Base-by-base conservation (phyloP, 2,329 filamentous ascomycete genomes). In the Botrytis cinerea region DNA sequence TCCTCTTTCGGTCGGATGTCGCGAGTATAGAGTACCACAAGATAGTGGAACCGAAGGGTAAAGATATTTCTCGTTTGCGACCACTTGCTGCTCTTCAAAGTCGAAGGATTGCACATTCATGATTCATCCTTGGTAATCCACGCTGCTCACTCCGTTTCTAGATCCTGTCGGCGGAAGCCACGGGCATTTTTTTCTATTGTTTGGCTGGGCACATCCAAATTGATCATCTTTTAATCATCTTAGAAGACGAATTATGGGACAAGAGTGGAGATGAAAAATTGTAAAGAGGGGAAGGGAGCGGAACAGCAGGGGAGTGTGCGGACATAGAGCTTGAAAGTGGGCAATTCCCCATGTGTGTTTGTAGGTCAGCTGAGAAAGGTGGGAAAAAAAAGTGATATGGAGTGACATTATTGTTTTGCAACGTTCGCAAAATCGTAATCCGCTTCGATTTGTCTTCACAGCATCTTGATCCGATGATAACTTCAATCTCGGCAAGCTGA, bases 181-280 rank as follows among this genome's bases (percentile, higher is more conserved):
- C 70, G 70, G 70, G 60, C 70, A 59, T 48, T 66, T 67, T 67
- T 25, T 63, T 59, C 32, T 48, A 38, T 72, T n/a, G 32, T 45
- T 57, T 59, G n/a, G 40, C 45, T 54, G 61, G 38, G 20, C 60
- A 25, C 62, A 14, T 54, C n/a, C 38, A 22, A 59, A 51, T n/a
- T 66, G 46, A 57, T 66, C 46, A 72, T 64, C 60, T 38, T 64
- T 64, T 32, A 51, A 32, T 46, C n/a, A 71, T 66, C 60, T 48
- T 72, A 72, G 48, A 72, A 68, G 70, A 59, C 70, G 70, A 72
- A 72, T 72, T 68, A 72, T 72, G 70, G 70, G 46, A 60, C 70
- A 68, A 38, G 46, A 72, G 70, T 72, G 70, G 70, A 72, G 70
- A 72, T 68, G 40, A 54, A 68, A 60, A 72, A 43, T 35, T n/a